These are phyloP conservation scores for Monosporozyma yasuniensis DNA, from an alignment of 805 yeast genomes.

Conservation along the genomic window DNA sequence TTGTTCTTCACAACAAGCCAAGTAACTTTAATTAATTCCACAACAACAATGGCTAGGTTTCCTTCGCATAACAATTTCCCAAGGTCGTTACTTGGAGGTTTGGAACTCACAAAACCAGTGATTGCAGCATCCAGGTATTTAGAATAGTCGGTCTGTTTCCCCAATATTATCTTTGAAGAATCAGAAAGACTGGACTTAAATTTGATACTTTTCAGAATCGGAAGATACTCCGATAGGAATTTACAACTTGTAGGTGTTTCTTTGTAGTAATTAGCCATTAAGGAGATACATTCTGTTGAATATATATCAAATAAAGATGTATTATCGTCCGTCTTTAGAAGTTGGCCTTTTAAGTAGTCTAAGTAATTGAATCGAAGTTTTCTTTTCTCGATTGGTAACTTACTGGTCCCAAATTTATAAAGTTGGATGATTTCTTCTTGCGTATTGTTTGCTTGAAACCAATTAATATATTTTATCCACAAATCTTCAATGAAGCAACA, in stretches of 20 bases:
- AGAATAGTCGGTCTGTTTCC: constrained; percentile 17
- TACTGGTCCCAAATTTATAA: constrained; percentile 44
- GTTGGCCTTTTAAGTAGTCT: constrained; percentile 12
- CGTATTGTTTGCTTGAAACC: constrained; percentile 18
- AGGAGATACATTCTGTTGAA: constrained; percentile 9
- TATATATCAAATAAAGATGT: constrained; percentile 9
- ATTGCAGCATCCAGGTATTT: constrained; percentile 20
- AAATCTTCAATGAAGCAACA: constrained; percentile 48
- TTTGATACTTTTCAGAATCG: constrained; percentile 17
- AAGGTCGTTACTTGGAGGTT: constrained; percentile 14
- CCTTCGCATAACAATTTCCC: constrained; percentile 33
- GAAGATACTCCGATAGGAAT: constrained; percentile 16
- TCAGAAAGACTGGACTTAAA: constrained; percentile 15
- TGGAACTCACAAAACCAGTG: constrained; percentile 16
- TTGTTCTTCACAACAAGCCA: constrained; percentile 26
- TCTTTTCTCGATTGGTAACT: constrained; percentile 28
- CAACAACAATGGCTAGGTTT: constrained; percentile 33
- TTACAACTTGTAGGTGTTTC: constrained; percentile 6
- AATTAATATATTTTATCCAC: constrained; percentile 63
- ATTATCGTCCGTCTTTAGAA: constrained; percentile 6
- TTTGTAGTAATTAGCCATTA: constrained; percentile 12
- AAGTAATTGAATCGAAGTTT: constrained; percentile 15
- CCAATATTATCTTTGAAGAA: constrained; percentile 12
- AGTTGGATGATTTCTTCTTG: constrained; percentile 32
- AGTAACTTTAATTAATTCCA: constrained; percentile 27